Evolutionary conservation across 371 early-diverging fungal species (phyloP), one percentile per base, ranked within the genome.

Genomic region (Syncephalastrum contaminatum): DNA sequence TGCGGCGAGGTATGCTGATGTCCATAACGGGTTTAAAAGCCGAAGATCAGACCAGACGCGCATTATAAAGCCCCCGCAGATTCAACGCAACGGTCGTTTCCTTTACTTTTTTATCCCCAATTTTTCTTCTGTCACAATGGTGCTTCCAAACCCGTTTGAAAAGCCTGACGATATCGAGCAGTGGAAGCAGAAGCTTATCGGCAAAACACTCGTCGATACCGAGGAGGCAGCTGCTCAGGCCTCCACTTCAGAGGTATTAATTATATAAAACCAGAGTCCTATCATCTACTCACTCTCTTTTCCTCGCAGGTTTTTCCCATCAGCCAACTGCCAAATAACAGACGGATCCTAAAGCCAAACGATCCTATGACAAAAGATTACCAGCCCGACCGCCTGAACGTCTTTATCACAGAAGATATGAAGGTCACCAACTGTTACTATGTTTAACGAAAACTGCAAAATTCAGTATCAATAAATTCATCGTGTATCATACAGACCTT

Each of bases 121-220:
- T 25, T 25, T 54, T 54, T 22, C 10, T 16, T 25, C 42, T 43
- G 4, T 54, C 19, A 19, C 16, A 1, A 42, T n/a, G 40, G 5
- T 20, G 8, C 44, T 43, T 18, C 43, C 22, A 5, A 10, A 30
- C 5, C 36, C 36, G 10, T 30, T 30, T 30, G 36, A 30, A 30
- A 30, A 30, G 16, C 49, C 48, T 6, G 22, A 18, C 19, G 55
- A 53, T 36, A 8, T 57, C 14, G 53, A 62, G 3, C 48, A 56
- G 39, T 62, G 63, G 63, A 45, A 51, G 20, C 27, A 13, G 15
- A 56, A 48, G 42, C 48, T 62, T 16, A 22, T 62, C 14, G 63
- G 58, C 20, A 62, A 57, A 22, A 46, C 46, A 7, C 43, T 53
- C n/a, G 24, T 62, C 47, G 63, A 51, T 1, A 45, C 48, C n/a